Percentiles rank a stretch among this genome's conserved stretches.
Evolutionary conservation across 139 green algal genomes (phyloP).

Genomic region (Auxenochlorella pyrenoidosa): DNA sequence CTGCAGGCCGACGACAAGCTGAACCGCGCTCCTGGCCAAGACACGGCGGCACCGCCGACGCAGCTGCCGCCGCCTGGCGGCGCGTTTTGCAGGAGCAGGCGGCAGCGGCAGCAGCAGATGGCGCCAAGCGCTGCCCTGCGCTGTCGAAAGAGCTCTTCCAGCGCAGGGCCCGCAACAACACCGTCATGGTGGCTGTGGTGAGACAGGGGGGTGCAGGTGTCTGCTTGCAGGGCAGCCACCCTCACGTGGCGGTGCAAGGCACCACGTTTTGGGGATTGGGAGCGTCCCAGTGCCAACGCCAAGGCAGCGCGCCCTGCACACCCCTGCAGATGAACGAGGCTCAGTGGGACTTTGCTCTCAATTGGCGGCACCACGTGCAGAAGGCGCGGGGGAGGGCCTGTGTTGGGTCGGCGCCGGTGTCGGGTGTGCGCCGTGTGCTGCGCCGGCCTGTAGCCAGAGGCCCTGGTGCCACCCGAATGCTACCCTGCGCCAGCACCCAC

Average conservation of each 20-base stretch:
- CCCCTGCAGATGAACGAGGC: background rate
- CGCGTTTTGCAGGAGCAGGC: background rate
- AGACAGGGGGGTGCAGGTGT: background rate
- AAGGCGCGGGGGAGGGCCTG: too few species aligned
- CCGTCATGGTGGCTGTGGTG: constrained; percentile 23
- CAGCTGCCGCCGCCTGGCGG: background rate
- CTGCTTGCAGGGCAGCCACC: background rate
- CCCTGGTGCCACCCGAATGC: too few species aligned
- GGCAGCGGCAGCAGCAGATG: background rate
- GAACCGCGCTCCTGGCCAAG: too few species aligned
- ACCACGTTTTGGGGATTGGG: too few species aligned
- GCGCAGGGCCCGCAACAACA: background rate
- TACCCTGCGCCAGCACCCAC: too few species aligned
- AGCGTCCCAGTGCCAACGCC: too few species aligned
- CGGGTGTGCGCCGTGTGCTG: too few species aligned
- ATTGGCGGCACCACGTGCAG: constrained; percentile 22
- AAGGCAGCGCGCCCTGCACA: too few species aligned
- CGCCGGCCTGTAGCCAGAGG: too few species aligned
- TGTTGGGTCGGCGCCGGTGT: too few species aligned
- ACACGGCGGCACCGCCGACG: too few species aligned
- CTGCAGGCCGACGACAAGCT: too few species aligned
- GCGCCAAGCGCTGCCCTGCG: constrained; percentile 11
- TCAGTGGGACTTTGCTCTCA: constrained; percentile 29
- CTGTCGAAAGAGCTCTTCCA: background rate
- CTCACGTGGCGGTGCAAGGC: background rate